Conservation (phyloP, 371 early-diverging fungal species). For the Lichtheimia ramosa region DNA sequence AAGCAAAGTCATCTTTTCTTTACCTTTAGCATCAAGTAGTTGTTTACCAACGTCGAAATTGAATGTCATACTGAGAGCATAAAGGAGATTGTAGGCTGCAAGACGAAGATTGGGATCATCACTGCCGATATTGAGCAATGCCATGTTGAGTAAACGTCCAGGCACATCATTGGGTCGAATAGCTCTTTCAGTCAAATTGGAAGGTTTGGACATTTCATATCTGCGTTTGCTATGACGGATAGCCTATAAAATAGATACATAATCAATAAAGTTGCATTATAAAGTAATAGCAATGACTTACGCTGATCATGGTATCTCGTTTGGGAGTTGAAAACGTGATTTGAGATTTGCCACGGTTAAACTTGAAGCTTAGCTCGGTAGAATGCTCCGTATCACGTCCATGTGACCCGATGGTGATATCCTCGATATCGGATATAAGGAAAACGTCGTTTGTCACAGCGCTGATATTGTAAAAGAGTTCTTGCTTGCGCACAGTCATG, state of each 20-base stretch:
- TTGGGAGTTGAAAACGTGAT: constrained; percentile 78
- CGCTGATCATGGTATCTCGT: constrained; percentile 71
- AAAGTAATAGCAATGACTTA: constrained; percentile 10
- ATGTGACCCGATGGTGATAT: constrained; percentile 56
- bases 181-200: constrained; percentile 64
- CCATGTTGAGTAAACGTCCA: constrained; percentile 90
- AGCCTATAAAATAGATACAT: constrained; percentile 31
- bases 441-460: constrained; percentile 85
- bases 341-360: constrained; percentile 67
- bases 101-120: constrained; percentile 79
- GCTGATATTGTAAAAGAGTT: constrained; percentile 67
- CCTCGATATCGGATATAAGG: constrained; percentile 84
- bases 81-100: constrained; percentile 87
- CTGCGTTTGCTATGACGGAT: constrained; percentile 75
- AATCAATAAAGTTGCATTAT: background rate
- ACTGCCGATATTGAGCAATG: constrained; percentile 84
- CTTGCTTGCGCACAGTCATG: constrained; percentile 65
- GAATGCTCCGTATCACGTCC: constrained; percentile 57
- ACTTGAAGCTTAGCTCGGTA: constrained; percentile 79
- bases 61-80: constrained; percentile 81
- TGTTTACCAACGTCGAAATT: constrained; percentile 84
- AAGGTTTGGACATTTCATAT: constrained; percentile 67
- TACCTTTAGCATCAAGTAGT: constrained; percentile 67
- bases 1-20: background rate
- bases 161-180: constrained; percentile 92